Percentiles rank a stretch among this genome's conserved stretches.
phyloP scores from a whole-genome alignment of 192 early-diverging fungal genomes.

The Backusella parvicylindrica region DNA sequence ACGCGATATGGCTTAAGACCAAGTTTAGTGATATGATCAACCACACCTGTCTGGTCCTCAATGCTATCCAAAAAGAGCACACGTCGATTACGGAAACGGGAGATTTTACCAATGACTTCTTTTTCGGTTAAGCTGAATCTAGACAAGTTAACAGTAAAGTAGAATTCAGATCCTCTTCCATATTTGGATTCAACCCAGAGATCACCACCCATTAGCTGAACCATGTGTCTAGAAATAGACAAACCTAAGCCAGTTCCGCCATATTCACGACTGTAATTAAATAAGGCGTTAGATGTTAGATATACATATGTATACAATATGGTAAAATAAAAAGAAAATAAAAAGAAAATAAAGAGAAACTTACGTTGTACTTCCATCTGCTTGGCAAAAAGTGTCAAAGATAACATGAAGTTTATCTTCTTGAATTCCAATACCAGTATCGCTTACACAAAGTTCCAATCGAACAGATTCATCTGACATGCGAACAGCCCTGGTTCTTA shows the following conservation, averaged over 20 bases:
- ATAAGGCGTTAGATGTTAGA: too few species aligned
- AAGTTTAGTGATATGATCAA: too few species aligned
- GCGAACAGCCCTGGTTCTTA: neutral
- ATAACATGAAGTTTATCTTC: slow-evolving; percentile 70
- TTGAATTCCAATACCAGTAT: slow-evolving; percentile 83
- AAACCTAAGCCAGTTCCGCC: too few species aligned
- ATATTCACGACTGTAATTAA: too few species aligned
- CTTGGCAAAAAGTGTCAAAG: slow-evolving; percentile 81
- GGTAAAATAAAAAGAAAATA: too few species aligned
- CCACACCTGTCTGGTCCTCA: slow-evolving; percentile 40
- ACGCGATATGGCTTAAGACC: too few species aligned
- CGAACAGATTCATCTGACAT: slow-evolving; percentile 37
- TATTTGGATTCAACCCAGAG: slow-evolving; percentile 73
- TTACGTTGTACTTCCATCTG: slow-evolving; percentile 69
- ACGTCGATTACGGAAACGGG: slow-evolving; percentile 55
- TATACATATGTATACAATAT: too few species aligned
- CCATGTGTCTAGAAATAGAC: slow-evolving; percentile 74
- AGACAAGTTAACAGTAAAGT: slow-evolving; percentile 61
- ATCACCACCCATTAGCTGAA: slow-evolving; percentile 71
- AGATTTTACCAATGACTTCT: slow-evolving; percentile 39
- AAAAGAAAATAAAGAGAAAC: neutral
- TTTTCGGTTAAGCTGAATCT: slow-evolving; percentile 35
- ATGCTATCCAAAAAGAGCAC: slow-evolving; percentile 60
- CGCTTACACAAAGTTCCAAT: slow-evolving; percentile 67
- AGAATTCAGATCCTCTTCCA: slow-evolving; percentile 71